Evolutionary conservation across 2,329 filamentous ascomycete species (phyloP).

Genomic region (Mollisiaceae sp.): DNA sequence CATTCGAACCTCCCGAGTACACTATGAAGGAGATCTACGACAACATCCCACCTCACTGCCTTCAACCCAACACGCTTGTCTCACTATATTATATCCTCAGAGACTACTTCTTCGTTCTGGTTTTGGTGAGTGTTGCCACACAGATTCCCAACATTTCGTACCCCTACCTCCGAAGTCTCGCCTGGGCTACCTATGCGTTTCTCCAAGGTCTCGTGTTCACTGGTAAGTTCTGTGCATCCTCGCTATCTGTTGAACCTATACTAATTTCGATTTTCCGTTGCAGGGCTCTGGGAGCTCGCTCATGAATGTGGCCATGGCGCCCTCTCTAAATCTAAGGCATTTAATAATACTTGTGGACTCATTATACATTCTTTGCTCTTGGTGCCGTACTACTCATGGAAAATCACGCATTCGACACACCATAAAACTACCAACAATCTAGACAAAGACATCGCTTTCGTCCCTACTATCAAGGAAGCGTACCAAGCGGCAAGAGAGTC

Average conservation of each 20-base stretch:
- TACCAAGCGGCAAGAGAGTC: constrained; percentile 27
- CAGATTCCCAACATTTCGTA: constrained; percentile 58
- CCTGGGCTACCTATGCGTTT: constrained; percentile 66
- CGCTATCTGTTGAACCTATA: neutral
- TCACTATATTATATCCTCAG: constrained; percentile 62
- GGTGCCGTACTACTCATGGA: constrained; percentile 75
- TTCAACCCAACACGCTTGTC: constrained; percentile 57
- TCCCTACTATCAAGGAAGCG: constrained; percentile 52
- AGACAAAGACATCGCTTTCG: constrained; percentile 69
- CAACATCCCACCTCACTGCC: constrained; percentile 66
- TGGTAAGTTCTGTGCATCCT: neutral
- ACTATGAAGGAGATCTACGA: constrained; percentile 42
- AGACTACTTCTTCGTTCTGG: constrained; percentile 56
- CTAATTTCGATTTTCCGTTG: neutral
- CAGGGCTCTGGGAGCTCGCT: constrained; percentile 70
- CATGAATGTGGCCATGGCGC: constrained; percentile 75
- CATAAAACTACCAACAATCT: constrained; percentile 71
- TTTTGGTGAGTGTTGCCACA: constrained; percentile 56
- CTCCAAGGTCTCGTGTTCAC: constrained; percentile 69
- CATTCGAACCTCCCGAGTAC: constrained; percentile 38
- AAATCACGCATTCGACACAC: constrained; percentile 71
- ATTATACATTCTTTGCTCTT: constrained; percentile 67
- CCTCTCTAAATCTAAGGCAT: constrained; percentile 59
- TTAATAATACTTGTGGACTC: constrained; percentile 69
- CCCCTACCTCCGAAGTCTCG: constrained; percentile 49